These are phyloP conservation scores for Pseudoscleropodium purum DNA, from an alignment of 225 moss, liverwort and hornwort species.

Conservation along the genomic window DNA sequence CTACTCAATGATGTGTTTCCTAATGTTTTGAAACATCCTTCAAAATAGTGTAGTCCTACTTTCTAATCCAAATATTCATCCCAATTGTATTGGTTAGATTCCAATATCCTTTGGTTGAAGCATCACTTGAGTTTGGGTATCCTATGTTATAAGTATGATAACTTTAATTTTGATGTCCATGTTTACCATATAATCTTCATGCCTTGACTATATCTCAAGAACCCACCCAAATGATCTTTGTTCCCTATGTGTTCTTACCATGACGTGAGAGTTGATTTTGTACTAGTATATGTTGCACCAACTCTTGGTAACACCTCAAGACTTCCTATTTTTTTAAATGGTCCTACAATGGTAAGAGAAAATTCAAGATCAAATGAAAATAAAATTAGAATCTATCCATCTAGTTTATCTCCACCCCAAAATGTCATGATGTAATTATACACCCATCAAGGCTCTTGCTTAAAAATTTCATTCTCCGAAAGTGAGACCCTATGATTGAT, in stretches of 20 bases:
- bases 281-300: neutral
- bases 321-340: neutral
- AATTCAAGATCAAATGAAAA: no score
- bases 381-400: neutral
- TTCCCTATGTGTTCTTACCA: neutral
- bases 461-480: neutral
- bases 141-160: neutral
- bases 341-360: no score
- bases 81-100: neutral
- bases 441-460: neutral
- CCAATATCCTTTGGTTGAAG: neutral
- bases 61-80: neutral
- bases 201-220: neutral
- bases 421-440: no score
- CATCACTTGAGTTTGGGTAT: accelerated
- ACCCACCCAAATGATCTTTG: accelerated
- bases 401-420: no score
- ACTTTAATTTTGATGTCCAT: neutral
- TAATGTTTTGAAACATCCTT: neutral
- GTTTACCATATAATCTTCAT: neutral
- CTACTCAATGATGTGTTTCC: neutral
- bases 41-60: neutral
- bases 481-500: neutral
- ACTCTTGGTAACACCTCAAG: neutral
- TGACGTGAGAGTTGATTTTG: neutral